Base-by-base conservation (phyloP, 208 protist genomes). In the Acanthamoeba castellanii region DNA sequence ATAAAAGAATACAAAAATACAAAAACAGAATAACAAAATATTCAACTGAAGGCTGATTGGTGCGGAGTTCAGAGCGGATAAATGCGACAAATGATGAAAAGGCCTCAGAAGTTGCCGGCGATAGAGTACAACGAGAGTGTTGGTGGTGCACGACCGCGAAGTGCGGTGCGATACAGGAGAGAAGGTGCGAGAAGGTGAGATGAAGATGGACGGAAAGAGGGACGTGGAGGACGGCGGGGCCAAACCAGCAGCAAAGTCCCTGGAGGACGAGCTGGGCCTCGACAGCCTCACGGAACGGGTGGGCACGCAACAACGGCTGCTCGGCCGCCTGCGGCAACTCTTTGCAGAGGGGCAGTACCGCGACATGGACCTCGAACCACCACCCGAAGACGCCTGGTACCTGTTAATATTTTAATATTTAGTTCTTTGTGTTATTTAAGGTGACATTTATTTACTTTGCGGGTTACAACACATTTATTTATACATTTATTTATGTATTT, bases 301-400 rank as follows among this genome's bases (percentile, higher is more conserved):
- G 22, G 76, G 76, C 34, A 37, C n/a, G 22, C 76, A 85, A 25
- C 76, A 85, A 42, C 34, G 34, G 1, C 14, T 92, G 55, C n/a
- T 66, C 27, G 55, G 27, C 52, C 45, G 27, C 52, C 85, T 92
- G 20, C 52, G 85, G 30, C 22, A 74, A 27, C 85, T 92, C 34
- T 92, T 92, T 92, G 85, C 85, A 0, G 85, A 92, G 45, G 85
- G 85, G 5, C 85, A 92, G n/a, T 92, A 92, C 25, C 52, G 85
- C 32, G 85, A 92, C 30, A 37, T 92, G 55, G 85, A 92, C 85
- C 34, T 74, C 32, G 34, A 72, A 27, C 85, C 85, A 9, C 32
- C 45, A 27, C 85, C 85, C 57, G 59, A 92, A 32, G 85, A 52
- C 57, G 52, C 85, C 5, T 92, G 85, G 85, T 92, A 74, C 85